Evolutionary conservation across 768 basidiomycete species (phyloP), one percentile per base, ranked within the genome.

Genomic region (Mycena indigotica): DNA sequence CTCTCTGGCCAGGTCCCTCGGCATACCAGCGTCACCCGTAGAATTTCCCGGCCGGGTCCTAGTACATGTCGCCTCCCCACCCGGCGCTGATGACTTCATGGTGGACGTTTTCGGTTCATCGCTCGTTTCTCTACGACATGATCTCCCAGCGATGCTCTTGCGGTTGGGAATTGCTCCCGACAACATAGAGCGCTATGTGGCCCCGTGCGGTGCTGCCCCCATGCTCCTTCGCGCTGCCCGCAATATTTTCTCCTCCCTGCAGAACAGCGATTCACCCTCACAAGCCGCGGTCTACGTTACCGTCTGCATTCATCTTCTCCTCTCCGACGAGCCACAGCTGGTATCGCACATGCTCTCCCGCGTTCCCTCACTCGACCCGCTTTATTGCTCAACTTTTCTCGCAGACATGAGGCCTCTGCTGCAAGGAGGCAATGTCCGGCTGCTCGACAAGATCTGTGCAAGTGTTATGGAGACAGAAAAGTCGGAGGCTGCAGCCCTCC

Each of bases 21-120:
- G 79, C 24, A 72, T 88, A 17, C 60, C 66, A 6, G 84, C 84
- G 0, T 75, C 73, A 3, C 85, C 86, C 0, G 68, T 84, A 17
- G 77, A 83, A 62, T 84, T 85, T 54, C 87, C 86, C 4, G 69
- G 70, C 8, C 77, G 75, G 50, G 86, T 88, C 15, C 65, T 87
- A 29, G 83, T 76, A 13, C 73, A 83, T 53, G 76, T 88, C 41
- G 65, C 72, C 12, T 72, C 75, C 0, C 57, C 56, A 30, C 69
- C 73, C 3, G 69, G 76, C 39, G 69, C 71, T 4, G 65, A 74
- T 12, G 74, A 76, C 53, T 67, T 80, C 45, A 73, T 77, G 23
- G 75, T 83, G 21, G 81, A 87, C 66, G 73, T 85, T 21, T 75
- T 76, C 58, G 80, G 79, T 28, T 73, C 77, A 17, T 61, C 74